phyloP scores from a whole-genome alignment of 2,329 filamentous ascomycete genomes.

The Myotisia sp. region DNA sequence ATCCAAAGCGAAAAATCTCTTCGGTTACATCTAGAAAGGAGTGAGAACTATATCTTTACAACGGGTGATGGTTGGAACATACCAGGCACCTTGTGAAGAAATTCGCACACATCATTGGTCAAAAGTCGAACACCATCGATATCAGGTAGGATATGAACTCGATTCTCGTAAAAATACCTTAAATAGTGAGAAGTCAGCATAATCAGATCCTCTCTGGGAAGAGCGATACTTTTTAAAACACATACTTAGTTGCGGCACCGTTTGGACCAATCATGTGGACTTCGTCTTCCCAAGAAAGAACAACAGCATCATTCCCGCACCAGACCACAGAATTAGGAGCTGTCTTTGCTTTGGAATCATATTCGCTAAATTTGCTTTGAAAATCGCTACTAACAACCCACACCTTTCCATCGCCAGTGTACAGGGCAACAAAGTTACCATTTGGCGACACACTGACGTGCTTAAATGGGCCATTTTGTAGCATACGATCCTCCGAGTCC shows the following conservation, averaged over 20 bases:
- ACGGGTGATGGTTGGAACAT: conserved; percentile 10
- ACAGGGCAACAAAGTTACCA: conserved; percentile 74
- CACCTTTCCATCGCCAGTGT: conserved; percentile 68
- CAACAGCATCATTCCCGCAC: conserved; percentile 89
- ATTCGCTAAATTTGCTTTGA: conserved; percentile 79
- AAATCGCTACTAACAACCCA: conserved; percentile 95
- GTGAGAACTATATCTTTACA: background rate
- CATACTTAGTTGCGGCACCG: conserved; percentile 52
- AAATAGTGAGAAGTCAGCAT: background rate
- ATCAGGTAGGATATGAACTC: conserved; percentile 78
- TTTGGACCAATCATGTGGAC: conserved; percentile 83
- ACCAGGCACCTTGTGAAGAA: conserved; percentile 79
- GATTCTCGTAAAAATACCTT: conserved; percentile 78
- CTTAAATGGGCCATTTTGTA: conserved; percentile 83
- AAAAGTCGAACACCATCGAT: conserved; percentile 78
- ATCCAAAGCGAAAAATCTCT: conserved; percentile 77
- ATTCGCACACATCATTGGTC: conserved; percentile 91
- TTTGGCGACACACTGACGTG: conserved; percentile 86
- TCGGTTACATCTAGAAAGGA: conserved; percentile 51
- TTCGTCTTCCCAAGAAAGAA: conserved; percentile 95
- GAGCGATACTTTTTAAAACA: too few relatives aligned
- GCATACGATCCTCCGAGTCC: conserved; percentile 78
- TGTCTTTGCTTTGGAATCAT: conserved; percentile 74
- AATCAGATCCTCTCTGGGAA: too few relatives aligned
- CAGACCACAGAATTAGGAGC: conserved; percentile 79